Conservation (phyloP, 164 flowering plant genomes). For the Nymphaea colorata region DNA sequence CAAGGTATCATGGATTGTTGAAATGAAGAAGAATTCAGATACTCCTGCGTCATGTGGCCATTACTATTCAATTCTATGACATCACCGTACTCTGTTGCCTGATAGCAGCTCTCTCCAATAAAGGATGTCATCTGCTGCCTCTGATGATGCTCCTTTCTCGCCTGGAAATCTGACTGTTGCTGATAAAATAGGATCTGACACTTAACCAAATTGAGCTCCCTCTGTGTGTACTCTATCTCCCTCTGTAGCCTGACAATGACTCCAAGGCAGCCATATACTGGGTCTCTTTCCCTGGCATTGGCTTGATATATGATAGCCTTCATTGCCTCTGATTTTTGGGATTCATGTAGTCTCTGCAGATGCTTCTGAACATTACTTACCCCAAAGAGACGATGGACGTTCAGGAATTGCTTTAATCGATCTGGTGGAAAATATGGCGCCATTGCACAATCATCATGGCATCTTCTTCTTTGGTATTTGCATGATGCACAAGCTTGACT, state of each 20-base stretch:
- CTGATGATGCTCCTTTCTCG: slow-evolving; percentile 9
- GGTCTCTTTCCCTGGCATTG: slow-evolving; percentile 23
- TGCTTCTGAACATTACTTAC: slow-evolving; percentile 40
- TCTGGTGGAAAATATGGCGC: slow-evolving; percentile 58
- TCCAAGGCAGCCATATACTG: slow-evolving; percentile 31
- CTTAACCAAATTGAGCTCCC: slow-evolving; percentile 38
- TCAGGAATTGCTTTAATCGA: slow-evolving; percentile 27
- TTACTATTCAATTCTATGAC: slow-evolving; percentile 12
- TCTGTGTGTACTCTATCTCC: slow-evolving; percentile 12
- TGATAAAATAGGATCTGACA: slow-evolving; percentile 33
- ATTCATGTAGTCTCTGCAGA: slow-evolving; percentile 11
- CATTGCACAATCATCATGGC: slow-evolving; percentile 36
- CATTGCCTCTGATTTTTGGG: slow-evolving; percentile 23
- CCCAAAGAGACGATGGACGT: slow-evolving; percentile 47
- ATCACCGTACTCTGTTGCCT: slow-evolving; percentile 7
- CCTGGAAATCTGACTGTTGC: slow-evolving; percentile 29
- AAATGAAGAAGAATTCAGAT: slow-evolving; percentile 23
- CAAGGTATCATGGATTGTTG: slow-evolving; percentile 17
- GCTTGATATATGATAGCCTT: slow-evolving; percentile 28
- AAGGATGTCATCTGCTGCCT: slow-evolving; percentile 1
- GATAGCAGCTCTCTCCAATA: slow-evolving; percentile 3
- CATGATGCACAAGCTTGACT: slow-evolving; percentile 68
- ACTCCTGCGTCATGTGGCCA: slow-evolving; percentile 11
- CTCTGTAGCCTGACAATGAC: slow-evolving; percentile 13
- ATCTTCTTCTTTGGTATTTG: slow-evolving; percentile 47